Base-by-base conservation (phyloP, 345 rosid species). In the Citrus mangshanensis region DNA sequence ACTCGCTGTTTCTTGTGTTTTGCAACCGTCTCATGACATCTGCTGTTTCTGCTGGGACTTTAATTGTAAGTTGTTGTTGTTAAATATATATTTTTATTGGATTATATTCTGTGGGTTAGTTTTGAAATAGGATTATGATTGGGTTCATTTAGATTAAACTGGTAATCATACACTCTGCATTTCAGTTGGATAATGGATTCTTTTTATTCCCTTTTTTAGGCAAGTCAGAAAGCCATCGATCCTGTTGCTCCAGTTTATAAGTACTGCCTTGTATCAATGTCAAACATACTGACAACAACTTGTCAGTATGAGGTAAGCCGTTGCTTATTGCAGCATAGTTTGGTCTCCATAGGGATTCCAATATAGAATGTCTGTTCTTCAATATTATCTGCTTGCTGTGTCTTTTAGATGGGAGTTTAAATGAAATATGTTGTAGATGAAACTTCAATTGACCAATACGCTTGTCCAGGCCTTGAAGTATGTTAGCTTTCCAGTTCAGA, bases 401-500 rank as follows among this genome's bases (percentile, higher is more conserved):
- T 63, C 40, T 30, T 65, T 59, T 54, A 60, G 65, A 73, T 65
- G 69, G 63, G 34, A 49, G 22, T 42, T 42, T 34, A 22, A 22
- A 77, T 78, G 51, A 37, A 59, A 65, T 67, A 71, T 59, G 6
- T 42, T 35, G 55, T 24, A 80, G 9, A 69, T 73, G 40, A 63
- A 46, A 63, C 30, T 69, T 76, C 73, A 77, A 37, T 19, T 84
- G 61, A 54, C 9, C n/a, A 59, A 62, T 61, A 70, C 74, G 73
- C 74, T 54, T 82, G 74, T 85, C 67, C 84, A 95, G 97, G 99
- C 99, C 66, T 95, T 95, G 79, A 95, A 93, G 85, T 93, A 93
- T 88, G 97, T 95, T 75, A 95, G 98, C 79, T 95, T 95, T 84
- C 99, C 98, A 0, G 92, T 95, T 65, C 98, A 95, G 86, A 93